Conservation (phyloP, 2,329 filamentous ascomycete species). For the Ceratocystis papillata region DNA sequence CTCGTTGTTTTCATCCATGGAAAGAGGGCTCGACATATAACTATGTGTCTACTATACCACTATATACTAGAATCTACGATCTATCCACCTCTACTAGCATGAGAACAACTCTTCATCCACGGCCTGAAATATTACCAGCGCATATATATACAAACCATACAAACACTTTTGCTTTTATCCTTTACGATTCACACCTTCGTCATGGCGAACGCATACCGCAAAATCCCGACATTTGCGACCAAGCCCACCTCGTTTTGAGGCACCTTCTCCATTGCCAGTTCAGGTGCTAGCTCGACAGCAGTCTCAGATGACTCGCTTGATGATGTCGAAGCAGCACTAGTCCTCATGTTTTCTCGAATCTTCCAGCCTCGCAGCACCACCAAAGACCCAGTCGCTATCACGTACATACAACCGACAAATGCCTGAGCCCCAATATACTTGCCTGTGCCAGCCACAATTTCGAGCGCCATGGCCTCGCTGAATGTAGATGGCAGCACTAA, state of each 20-base stretch:
- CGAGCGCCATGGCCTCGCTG: slow-evolving; percentile 52
- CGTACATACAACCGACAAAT: slow-evolving; percentile 51
- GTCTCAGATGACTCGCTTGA: background rate
- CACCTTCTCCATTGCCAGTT: background rate
- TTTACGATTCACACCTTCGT: background rate
- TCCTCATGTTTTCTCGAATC: slow-evolving; percentile 26
- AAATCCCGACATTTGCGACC: background rate
- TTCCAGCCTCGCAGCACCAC: slow-evolving; percentile 34
- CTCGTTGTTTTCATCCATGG: too few species aligned
- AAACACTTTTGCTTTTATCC: background rate
- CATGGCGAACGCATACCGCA: background rate
- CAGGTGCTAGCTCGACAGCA: background rate
- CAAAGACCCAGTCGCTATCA: slow-evolving; percentile 36
- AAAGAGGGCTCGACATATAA: too few species aligned
- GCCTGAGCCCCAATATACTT: slow-evolving; percentile 46
- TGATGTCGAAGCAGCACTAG: slow-evolving; percentile 15
- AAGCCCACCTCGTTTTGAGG: background rate
- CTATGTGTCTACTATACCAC: too few species aligned
- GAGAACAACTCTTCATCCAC: too few species aligned
- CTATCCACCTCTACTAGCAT: too few species aligned
- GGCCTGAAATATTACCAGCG: too few species aligned
- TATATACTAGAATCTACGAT: too few species aligned
- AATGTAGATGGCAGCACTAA: slow-evolving; percentile 62
- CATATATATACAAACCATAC: too few species aligned
- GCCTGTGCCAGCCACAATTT: slow-evolving; percentile 37